Conservation (phyloP, 768 basidiomycete genomes). For the Auricularia sp. region DNA sequence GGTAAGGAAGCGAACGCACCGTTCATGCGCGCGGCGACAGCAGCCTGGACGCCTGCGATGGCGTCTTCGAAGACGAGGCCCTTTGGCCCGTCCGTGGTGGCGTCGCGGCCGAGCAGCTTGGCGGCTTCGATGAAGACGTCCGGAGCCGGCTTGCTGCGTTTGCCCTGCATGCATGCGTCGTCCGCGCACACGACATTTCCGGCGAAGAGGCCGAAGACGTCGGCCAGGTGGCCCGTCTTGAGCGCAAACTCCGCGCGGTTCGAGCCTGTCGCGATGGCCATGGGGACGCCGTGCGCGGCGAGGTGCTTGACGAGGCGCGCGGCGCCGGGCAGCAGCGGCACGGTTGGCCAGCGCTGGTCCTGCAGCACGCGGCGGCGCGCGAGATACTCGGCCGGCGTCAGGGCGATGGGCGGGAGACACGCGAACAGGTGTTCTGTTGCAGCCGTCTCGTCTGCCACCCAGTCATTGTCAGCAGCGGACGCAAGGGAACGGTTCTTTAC, state of each 20-base stretch:
- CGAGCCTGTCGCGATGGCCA: conserved; percentile 75
- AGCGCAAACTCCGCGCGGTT: conserved; percentile 50
- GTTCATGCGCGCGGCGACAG: conserved; percentile 76
- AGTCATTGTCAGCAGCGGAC: not conserved
- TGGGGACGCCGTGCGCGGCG: conserved; percentile 54
- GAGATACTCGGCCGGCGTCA: conserved; percentile 53
- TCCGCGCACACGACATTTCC: conserved; percentile 63
- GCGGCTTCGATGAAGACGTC: conserved; percentile 76
- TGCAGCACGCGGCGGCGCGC: conserved; percentile 44
- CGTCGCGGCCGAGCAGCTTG: conserved; percentile 41
- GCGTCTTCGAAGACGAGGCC: conserved; percentile 82
- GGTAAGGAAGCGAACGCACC: conserved; percentile 33
- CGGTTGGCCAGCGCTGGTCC: conserved; percentile 57
- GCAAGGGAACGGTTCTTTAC: conserved; percentile 27
- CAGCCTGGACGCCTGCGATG: conserved; percentile 66
- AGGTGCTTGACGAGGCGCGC: conserved; percentile 61
- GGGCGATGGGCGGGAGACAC: conserved; percentile 62
- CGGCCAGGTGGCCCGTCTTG: conserved; percentile 54
- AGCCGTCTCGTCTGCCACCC: conserved; percentile 45
- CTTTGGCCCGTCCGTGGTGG: conserved; percentile 48
- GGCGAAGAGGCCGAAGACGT: conserved; percentile 52
- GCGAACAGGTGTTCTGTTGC: conserved; percentile 61
- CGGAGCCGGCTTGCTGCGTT: conserved; percentile 65
- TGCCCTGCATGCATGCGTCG: conserved; percentile 37
- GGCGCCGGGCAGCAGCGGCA: conserved; percentile 65